Evolutionary conservation across 1,284 basidiomycete species (phyloP).

Genomic region (Cryptococcus depauperatus): DNA sequence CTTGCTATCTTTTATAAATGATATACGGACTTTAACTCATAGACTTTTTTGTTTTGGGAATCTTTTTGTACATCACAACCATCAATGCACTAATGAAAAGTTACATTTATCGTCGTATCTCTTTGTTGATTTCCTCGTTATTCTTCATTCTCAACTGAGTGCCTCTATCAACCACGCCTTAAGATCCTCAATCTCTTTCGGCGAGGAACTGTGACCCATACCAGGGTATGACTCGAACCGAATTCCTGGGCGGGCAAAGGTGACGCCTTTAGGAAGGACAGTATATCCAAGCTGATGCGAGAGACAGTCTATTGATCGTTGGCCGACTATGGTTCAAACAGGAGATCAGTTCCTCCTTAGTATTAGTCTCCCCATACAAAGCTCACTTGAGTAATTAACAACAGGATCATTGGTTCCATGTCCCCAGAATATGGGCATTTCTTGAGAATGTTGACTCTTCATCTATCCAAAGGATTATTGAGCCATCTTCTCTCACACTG

Average conservation of each 20-base stretch:
- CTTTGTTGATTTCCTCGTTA: too few relatives aligned
- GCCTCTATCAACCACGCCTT: conserved; percentile 32
- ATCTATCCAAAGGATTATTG: conserved; percentile 9
- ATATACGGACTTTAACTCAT: background rate
- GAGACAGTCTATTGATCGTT: conserved; percentile 54
- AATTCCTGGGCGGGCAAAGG: conserved; percentile 45
- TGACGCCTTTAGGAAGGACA: conserved; percentile 22
- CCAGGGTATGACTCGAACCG: conserved; percentile 40
- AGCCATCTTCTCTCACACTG: background rate
- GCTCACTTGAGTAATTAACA: conserved; percentile 50
- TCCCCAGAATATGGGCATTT: conserved; percentile 77
- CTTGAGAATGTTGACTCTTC: conserved; percentile 36
- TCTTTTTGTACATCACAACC: too few relatives aligned
- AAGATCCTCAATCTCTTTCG: conserved; percentile 59
- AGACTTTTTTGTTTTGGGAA: background rate
- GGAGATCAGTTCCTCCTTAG: too few relatives aligned
- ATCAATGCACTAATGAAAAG: too few relatives aligned
- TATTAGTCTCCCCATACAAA: background rate
- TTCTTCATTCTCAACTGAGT: conserved; percentile 17
- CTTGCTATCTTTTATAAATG: background rate
- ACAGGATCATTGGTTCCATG: conserved; percentile 72
- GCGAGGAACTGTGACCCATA: conserved; percentile 57
- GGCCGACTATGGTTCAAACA: conserved; percentile 39
- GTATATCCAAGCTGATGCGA: conserved; percentile 52
- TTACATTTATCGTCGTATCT: too few relatives aligned